These are phyloP conservation scores for Physcomitrium patens DNA, from an alignment of 225 moss, liverwort and hornwort species.

Conservation along the genomic window DNA sequence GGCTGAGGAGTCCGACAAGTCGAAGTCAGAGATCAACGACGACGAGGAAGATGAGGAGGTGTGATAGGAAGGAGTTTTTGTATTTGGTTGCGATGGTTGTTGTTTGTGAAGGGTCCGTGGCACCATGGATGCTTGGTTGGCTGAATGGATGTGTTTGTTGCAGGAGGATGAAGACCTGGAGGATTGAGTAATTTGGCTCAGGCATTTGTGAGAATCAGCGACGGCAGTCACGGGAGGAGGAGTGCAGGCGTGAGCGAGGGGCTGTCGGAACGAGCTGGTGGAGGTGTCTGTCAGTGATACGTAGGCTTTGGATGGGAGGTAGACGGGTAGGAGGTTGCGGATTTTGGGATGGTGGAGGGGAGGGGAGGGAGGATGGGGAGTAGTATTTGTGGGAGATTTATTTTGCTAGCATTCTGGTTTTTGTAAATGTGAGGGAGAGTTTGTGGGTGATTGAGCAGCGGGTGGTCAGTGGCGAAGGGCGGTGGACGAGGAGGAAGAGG, in stretches of 20 bases:
- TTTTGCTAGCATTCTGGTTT: conserved; percentile 61
- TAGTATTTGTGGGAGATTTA: neutral
- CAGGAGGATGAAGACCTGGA: conserved; percentile 93
- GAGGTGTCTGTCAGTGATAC: conserved; percentile 29
- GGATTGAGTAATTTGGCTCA: conserved; percentile 31
- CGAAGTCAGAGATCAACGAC: conserved; percentile 97
- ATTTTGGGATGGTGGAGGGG: conserved; percentile 20
- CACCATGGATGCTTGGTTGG: neutral
- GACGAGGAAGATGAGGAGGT: conserved; percentile 82
- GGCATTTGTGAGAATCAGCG: too few relatives aligned
- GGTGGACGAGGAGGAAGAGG: conserved; percentile 52
- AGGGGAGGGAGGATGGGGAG: conserved; percentile 19
- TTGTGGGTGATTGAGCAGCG: conserved; percentile 54
- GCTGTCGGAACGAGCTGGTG: conserved; percentile 35
- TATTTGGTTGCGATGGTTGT: too few relatives aligned
- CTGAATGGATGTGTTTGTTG: neutral
- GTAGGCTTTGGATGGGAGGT: conserved; percentile 22
- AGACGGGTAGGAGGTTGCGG: conserved; percentile 33
- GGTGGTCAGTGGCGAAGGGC: conserved; percentile 43
- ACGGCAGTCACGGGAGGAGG: neutral
- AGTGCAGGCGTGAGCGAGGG: conserved; percentile 30
- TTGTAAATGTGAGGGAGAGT: conserved; percentile 77
- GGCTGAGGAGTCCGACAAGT: conserved; percentile 96
- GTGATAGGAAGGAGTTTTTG: neutral
- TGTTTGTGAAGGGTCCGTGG: neutral